Evolutionary conservation across 176 grass and related monocot species (phyloP).

Genomic region (Rhynchospora pubera): DNA sequence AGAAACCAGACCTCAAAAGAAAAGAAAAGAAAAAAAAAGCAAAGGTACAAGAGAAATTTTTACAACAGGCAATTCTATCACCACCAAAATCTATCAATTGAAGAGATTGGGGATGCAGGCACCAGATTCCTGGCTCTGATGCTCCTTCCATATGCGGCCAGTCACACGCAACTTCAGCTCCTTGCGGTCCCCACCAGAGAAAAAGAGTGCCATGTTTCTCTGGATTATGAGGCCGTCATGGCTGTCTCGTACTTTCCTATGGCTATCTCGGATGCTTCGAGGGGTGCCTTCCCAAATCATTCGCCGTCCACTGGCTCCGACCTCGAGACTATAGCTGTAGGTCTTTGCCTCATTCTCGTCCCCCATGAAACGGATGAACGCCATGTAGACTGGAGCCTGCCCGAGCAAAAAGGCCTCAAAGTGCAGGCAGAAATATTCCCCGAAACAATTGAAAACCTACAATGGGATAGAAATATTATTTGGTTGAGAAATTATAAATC

Average conservation of each 20-base stretch:
- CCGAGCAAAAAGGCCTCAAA: constrained; percentile 95
- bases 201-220: constrained; percentile 87
- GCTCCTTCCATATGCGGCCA: constrained; percentile 88
- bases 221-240: constrained; percentile 93
- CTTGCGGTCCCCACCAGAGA: constrained; percentile 89
- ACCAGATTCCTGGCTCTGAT: constrained; percentile 56
- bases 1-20: neutral
- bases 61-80: neutral
- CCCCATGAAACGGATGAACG: constrained; percentile 86
- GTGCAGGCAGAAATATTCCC: constrained; percentile 92
- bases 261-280: constrained; percentile 77
- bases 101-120: constrained; percentile 74
- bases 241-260: constrained; percentile 80
- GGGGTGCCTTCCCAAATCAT: constrained; percentile 89
- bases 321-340: constrained; percentile 83
- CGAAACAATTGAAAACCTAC: constrained; percentile 89
- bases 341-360: constrained; percentile 74
- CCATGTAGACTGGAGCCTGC: constrained; percentile 91
- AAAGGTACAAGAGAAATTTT: constrained; percentile 3
- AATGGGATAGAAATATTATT: neutral
- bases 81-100: constrained; percentile 30
- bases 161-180: constrained; percentile 87
- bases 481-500: neutral
- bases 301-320: constrained; percentile 65
- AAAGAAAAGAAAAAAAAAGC: neutral